A percentile compares a stretch with the other conserved stretches of the same genome.
Evolutionary conservation across 1,139 yeast species (phyloP).

Genomic region (Candida buenavistaensis): DNA sequence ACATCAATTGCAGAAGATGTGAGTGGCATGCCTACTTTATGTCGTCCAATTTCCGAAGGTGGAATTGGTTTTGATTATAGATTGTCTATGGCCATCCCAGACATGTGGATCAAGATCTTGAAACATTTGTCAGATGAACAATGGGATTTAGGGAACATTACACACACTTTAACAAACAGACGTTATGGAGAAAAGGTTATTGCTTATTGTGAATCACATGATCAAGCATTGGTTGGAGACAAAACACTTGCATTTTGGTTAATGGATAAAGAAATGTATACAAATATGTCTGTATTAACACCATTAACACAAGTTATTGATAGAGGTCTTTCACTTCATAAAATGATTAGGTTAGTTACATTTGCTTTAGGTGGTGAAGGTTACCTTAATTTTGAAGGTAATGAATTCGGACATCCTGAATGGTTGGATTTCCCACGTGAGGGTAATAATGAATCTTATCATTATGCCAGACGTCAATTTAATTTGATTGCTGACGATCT

Average conservation of each 20-base stretch:
- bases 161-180: constrained; percentile 82
- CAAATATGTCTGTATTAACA: constrained; percentile 81
- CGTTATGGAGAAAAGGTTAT: constrained; percentile 88
- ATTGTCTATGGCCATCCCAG: constrained; percentile 96
- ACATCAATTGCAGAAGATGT: constrained; percentile 95
- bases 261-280: constrained; percentile 98
- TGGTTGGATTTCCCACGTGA: constrained; percentile 96
- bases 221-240: constrained; percentile 96
- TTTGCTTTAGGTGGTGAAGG: constrained; percentile 95
- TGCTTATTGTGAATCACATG: constrained; percentile 94
- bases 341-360: constrained; percentile 82
- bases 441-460: constrained; percentile 86
- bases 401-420: constrained; percentile 98
- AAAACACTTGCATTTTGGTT: constrained; percentile 96
- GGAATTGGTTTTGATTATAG: constrained; percentile 95
- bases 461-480: constrained; percentile 94
- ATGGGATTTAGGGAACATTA: constrained; percentile 86
- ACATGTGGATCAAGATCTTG: constrained; percentile 95
- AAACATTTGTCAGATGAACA: constrained; percentile 85
- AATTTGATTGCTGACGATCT: constrained; percentile 77
- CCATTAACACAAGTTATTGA: constrained; percentile 77
- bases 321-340: constrained; percentile 88
- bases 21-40: constrained; percentile 94
- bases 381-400: constrained; percentile 93
- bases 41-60: constrained; percentile 70